These are phyloP conservation scores for Trichoderma koningiopsis DNA, from an alignment of 2,329 filamentous ascomycete species.

Conservation along the genomic window DNA sequence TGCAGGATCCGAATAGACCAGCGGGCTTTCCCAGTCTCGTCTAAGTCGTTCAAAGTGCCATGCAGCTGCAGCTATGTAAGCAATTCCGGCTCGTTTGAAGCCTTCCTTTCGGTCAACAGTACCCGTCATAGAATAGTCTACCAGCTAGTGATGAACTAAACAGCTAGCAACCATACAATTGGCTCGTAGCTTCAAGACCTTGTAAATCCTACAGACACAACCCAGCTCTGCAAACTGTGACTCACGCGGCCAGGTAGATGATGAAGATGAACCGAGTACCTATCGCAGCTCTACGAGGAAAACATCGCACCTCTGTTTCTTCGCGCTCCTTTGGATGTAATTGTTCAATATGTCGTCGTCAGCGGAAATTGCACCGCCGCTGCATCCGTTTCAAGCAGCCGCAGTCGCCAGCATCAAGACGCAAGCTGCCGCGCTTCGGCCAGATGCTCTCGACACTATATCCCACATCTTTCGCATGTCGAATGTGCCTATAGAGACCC, in stretches of 20 bases:
- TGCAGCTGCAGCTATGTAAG: neutral
- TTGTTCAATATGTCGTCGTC: neutral
- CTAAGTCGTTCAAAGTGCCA: neutral
- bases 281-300: neutral
- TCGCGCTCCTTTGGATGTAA: neutral
- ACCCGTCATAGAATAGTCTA: neutral
- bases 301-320: neutral
- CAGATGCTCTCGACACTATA: constrained; percentile 2
- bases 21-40: neutral
- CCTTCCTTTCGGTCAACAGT: neutral
- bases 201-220: neutral
- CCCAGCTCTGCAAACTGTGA: neutral
- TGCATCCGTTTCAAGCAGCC: constrained; percentile 12
- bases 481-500: constrained; percentile 1
- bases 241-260: neutral
- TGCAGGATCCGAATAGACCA: constrained; percentile 39
- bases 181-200: neutral
- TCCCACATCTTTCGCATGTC: constrained; percentile 22
- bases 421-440: neutral
- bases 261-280: neutral
- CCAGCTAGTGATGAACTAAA: neutral
- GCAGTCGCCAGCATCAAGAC: constrained; percentile 21
- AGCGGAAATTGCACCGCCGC: neutral
- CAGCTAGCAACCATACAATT: neutral
- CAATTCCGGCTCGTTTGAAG: neutral